Conservation (phyloP, 2,329 filamentous ascomycete genomes). For the Scopulariopsis brevicaulis region DNA sequence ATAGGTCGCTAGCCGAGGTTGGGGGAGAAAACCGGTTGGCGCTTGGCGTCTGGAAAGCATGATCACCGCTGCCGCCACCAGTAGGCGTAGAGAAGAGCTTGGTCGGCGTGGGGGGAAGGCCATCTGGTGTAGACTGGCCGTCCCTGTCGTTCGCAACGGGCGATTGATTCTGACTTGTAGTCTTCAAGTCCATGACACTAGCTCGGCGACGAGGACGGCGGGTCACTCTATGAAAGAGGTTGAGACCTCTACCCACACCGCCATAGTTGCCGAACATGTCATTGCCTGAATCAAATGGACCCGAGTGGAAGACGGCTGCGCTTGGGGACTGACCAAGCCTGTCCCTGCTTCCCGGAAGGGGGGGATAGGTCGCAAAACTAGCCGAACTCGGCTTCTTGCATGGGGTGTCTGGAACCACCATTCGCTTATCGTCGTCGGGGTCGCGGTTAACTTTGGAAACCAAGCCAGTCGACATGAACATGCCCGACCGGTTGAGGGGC, state of each 20-base stretch:
- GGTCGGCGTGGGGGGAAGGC: slow-evolving; percentile 88
- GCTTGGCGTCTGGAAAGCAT: slow-evolving; percentile 33
- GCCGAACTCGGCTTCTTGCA: slow-evolving; percentile 71
- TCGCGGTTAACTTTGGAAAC: slow-evolving; percentile 90
- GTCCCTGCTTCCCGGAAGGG: slow-evolving; percentile 47
- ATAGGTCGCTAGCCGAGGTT: slow-evolving; percentile 22
- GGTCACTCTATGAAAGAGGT: slow-evolving; percentile 54
- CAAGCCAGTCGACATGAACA: slow-evolving; percentile 84
- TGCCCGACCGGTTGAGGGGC: slow-evolving; percentile 2
- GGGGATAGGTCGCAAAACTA: slow-evolving; percentile 56
- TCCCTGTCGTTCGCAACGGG: not conserved
- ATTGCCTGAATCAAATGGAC: slow-evolving; percentile 24
- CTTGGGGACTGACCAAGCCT: slow-evolving; percentile 65
- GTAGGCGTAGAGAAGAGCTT: slow-evolving; percentile 48
- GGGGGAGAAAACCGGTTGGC: slow-evolving; percentile 29
- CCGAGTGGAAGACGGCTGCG: slow-evolving; percentile 57
- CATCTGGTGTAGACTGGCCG: slow-evolving; percentile 25
- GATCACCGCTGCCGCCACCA: slow-evolving; percentile 23
- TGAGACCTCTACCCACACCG: slow-evolving; percentile 47
- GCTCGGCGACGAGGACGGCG: not conserved
- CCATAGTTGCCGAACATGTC: slow-evolving; percentile 19
- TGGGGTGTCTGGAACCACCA: slow-evolving; percentile 82
- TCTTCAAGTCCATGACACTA: slow-evolving; percentile 63
- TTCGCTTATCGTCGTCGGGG: slow-evolving; percentile 56
- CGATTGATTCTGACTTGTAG: slow-evolving; percentile 30